A percentile compares a stretch with the other conserved stretches of the same genome.
Evolutionary conservation across 768 basidiomycete species (phyloP).

Genomic region (Russula abietina): DNA sequence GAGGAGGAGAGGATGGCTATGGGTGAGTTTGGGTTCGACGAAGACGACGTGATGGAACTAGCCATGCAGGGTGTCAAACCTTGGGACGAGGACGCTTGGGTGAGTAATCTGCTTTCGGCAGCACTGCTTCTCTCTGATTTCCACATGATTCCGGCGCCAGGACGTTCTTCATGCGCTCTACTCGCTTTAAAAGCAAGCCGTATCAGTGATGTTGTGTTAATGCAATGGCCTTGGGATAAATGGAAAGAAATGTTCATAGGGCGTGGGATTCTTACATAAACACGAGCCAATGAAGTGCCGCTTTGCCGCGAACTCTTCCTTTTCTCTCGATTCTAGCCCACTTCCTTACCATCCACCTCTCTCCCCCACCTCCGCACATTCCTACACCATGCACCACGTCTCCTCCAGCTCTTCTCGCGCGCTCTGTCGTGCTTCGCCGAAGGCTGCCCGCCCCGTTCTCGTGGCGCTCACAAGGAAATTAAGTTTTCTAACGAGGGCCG

Average conservation of each 20-base stretch:
- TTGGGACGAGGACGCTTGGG: constrained; percentile 42
- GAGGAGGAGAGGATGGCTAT: constrained; percentile 25
- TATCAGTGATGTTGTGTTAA: not conserved
- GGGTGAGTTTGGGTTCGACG: constrained; percentile 33
- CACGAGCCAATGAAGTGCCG: constrained; percentile 9
- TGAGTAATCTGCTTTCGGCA: constrained; percentile 25
- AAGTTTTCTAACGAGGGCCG: constrained; percentile 95
- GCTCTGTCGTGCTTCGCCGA: constrained; percentile 60
- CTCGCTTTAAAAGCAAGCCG: not conserved
- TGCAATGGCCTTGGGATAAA: not conserved
- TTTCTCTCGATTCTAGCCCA: not conserved
- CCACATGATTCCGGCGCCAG: not conserved
- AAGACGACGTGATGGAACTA: constrained; percentile 34
- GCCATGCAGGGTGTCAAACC: constrained; percentile 38
- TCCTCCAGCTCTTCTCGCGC: constrained; percentile 58
- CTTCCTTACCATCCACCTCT: not conserved
- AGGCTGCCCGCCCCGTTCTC: constrained; percentile 48
- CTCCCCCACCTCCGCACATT: constrained; percentile 12
- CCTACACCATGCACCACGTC: constrained; percentile 60
- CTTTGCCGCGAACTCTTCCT: not conserved
- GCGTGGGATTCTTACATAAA: not conserved
- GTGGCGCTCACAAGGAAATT: constrained; percentile 92
- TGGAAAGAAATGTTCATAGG: not conserved
- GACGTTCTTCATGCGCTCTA: constrained; percentile 7
- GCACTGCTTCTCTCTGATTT: not conserved